phyloP scores from a whole-genome alignment of 805 yeast genomes.

The Zygosaccharomyces bailii region DNA sequence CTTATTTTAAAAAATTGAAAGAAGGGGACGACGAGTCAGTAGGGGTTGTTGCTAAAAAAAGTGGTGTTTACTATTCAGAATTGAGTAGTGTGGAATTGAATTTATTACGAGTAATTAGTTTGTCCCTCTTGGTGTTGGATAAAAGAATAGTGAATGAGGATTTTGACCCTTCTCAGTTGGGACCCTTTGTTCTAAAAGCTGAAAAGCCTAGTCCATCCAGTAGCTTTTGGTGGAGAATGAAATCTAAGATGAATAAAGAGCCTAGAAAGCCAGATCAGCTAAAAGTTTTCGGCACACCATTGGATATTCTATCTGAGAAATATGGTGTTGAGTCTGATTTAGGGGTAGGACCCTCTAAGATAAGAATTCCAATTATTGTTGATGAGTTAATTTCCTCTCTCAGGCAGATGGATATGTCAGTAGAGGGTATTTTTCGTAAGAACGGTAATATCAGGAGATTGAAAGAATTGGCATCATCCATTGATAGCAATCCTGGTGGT shows the following conservation, averaged over 20 bases:
- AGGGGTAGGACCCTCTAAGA: slow-evolving; percentile 77
- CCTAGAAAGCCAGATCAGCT: slow-evolving; percentile 22
- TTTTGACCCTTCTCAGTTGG: slow-evolving; percentile 7
- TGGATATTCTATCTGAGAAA: slow-evolving; percentile 61
- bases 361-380: slow-evolving; percentile 77
- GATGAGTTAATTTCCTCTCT: slow-evolving; percentile 84
- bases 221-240: slow-evolving; percentile 34
- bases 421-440: slow-evolving; percentile 92
- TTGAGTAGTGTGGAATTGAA: slow-evolving; percentile 37
- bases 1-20: slow-evolving; percentile 56
- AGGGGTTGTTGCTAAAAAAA: slow-evolving; percentile 20
- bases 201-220: slow-evolving; percentile 35
- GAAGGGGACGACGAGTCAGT: slow-evolving; percentile 29
- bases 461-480: slow-evolving; percentile 64
- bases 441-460: slow-evolving; percentile 90
- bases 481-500: slow-evolving; percentile 68
- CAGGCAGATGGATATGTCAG: slow-evolving; percentile 88
- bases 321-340: slow-evolving; percentile 81
- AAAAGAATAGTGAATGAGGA: slow-evolving; percentile 20
- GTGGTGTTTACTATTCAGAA: slow-evolving; percentile 59
- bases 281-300: slow-evolving; percentile 74
- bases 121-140: slow-evolving; percentile 32
- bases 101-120: slow-evolving; percentile 57
- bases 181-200: slow-evolving; percentile 75
- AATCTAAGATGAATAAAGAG: slow-evolving; percentile 28